Percentiles rank a stretch among this genome's conserved stretches.
Evolutionary conservation across 2,329 filamentous ascomycete genomes (phyloP).

Genomic region (Calonectria hawksworthii): DNA sequence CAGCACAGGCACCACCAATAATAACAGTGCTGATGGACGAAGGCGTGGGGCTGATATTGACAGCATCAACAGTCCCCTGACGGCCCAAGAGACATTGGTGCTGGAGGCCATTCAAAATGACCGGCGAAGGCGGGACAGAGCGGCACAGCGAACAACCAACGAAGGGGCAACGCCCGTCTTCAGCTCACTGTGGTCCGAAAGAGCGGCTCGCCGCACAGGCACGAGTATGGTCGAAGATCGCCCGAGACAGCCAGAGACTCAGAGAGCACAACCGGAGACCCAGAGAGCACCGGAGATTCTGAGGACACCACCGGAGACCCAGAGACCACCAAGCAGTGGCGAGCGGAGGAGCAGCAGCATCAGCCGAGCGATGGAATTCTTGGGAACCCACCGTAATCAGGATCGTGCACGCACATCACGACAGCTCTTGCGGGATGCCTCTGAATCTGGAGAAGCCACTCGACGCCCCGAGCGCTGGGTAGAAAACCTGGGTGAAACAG

Average conservation of each 20-base stretch:
- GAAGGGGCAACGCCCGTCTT: conserved; percentile 32
- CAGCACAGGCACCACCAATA: conserved; percentile 15
- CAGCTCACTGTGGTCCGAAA: conserved; percentile 31
- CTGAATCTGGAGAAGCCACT: conserved; percentile 31
- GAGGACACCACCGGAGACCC: not conserved
- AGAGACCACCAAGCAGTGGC: conserved; percentile 39
- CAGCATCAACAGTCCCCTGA: conserved; percentile 65
- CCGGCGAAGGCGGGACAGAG: conserved; percentile 64
- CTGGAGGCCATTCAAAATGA: conserved; percentile 69
- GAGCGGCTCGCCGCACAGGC: conserved; percentile 32
- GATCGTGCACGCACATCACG: conserved; percentile 52
- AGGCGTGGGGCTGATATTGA: conserved; percentile 52
- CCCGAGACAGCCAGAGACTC: no score
- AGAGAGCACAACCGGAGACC: not conserved
- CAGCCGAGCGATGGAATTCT: conserved; percentile 56
- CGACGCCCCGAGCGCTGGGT: conserved; percentile 50
- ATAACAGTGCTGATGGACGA: conserved; percentile 42
- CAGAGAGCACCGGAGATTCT: conserved; percentile 29
- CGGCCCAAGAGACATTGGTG: conserved; percentile 67
- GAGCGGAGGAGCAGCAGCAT: conserved; percentile 54
- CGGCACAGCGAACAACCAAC: conserved; percentile 41
- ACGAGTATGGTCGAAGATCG: conserved; percentile 27
- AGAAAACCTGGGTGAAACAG: conserved; percentile 53
- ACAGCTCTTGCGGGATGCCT: conserved; percentile 49
- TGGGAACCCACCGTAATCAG: conserved; percentile 54